Evolutionary conservation across 306 rosid genomes (phyloP).

Genomic region (Ziziphus jujuba): DNA sequence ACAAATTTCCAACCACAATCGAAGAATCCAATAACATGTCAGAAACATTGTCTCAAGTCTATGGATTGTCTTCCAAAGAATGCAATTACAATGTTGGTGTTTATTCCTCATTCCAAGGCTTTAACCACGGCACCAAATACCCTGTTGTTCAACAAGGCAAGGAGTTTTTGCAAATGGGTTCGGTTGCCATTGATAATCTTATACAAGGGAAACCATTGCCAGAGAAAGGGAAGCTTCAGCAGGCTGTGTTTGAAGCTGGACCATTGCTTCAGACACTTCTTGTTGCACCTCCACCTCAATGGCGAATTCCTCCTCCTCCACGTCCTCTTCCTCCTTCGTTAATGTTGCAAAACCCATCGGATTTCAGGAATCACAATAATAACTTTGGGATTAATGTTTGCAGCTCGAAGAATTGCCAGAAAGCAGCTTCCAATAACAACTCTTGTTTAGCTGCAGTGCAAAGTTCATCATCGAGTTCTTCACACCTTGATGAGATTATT

Average conservation of each 20-base stretch:
- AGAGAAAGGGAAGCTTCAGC: constrained; percentile 43
- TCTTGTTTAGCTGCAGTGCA: not conserved
- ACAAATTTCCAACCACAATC: not conserved
- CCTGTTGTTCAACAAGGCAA: too few species aligned
- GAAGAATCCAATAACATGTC: not conserved
- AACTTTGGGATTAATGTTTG: too few species aligned
- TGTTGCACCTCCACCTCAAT: constrained; percentile 36
- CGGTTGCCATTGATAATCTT: too few species aligned
- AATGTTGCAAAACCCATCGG: not conserved
- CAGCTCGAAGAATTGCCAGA: too few species aligned
- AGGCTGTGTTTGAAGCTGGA: constrained; percentile 43
- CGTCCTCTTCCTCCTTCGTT: not conserved
- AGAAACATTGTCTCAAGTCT: not conserved
- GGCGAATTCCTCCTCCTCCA: constrained; percentile 42
- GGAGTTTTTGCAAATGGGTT: too few species aligned
- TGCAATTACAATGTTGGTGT: too few species aligned
- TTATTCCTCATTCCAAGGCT: too few species aligned
- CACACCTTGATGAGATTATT: not conserved
- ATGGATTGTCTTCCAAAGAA: not conserved
- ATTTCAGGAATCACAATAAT: too few species aligned
- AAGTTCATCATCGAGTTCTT: not conserved
- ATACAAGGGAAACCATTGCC: constrained; percentile 35
- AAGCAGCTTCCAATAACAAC: too few species aligned
- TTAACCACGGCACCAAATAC: too few species aligned
- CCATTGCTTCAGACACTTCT: constrained; percentile 58